These are phyloP conservation scores for Ogataea hybrid DNA, from an alignment of 1,139 yeast species.

Conservation along the genomic window DNA sequence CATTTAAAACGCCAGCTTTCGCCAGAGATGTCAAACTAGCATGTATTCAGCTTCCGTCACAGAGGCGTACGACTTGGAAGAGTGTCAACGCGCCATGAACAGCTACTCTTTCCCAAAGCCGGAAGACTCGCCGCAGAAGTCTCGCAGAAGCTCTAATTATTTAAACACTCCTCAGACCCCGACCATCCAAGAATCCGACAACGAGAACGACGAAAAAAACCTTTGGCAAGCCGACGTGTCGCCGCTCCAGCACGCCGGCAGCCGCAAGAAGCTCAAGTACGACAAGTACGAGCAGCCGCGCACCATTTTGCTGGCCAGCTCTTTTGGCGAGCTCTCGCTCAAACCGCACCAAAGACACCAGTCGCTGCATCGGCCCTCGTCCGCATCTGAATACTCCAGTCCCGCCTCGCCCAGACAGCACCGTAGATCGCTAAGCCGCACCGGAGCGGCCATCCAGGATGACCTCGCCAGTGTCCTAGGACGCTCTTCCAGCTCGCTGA, in stretches of 20 bases:
- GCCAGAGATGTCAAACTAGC: background rate
- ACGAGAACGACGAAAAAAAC: background rate
- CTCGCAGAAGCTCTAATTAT: conserved; percentile 4
- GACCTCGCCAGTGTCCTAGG: conserved; percentile 8
- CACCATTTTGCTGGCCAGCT: conserved; percentile 3
- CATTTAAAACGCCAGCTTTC: background rate
- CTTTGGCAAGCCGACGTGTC: background rate
- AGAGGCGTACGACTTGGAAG: conserved; percentile 10
- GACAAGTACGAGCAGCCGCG: conserved; percentile 10
- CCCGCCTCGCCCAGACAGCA: conserved; percentile 10
- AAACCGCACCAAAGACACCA: conserved; percentile 9
- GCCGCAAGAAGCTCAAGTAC: conserved; percentile 9
- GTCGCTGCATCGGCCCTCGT: conserved; percentile 1
- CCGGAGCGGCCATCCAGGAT: conserved; percentile 12
- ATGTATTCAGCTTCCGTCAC: conserved; percentile 5
- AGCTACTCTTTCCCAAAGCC: conserved; percentile 15
- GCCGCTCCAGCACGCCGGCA: conserved; percentile 2
- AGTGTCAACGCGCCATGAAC: conserved; percentile 8
- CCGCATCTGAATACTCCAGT: background rate
- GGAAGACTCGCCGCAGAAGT: conserved; percentile 2
- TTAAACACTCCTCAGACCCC: conserved; percentile 12
- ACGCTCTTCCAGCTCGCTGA: conserved; percentile 1
- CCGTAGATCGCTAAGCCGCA: conserved; percentile 15
- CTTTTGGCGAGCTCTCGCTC: conserved; percentile 4
- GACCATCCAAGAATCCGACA: conserved; percentile 13